Evolutionary conservation across 2,329 filamentous ascomycete genomes (phyloP).

Genomic region (Dactylonectria estremocensis): DNA sequence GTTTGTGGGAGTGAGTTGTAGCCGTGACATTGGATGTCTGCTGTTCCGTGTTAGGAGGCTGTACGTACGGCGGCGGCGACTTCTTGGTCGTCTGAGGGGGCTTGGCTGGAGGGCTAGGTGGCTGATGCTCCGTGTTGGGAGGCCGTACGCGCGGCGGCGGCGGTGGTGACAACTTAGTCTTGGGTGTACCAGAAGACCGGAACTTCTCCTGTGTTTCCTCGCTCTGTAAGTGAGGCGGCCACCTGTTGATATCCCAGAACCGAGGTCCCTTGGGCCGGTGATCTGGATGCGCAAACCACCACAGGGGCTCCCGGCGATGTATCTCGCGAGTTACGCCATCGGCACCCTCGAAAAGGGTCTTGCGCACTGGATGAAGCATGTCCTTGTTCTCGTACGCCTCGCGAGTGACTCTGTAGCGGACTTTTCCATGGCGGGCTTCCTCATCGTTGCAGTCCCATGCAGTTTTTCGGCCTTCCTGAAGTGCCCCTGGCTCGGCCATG

Average conservation of each 20-base stretch:
- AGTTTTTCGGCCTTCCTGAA: constrained; percentile 15
- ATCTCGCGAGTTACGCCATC: constrained; percentile 31
- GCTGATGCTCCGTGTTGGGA: background rate
- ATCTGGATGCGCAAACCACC: constrained; percentile 51
- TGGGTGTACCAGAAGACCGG: too few species aligned
- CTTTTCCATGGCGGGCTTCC: constrained; percentile 26
- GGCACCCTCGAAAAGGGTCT: constrained; percentile 41
- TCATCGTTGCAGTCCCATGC: background rate
- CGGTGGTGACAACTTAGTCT: too few species aligned
- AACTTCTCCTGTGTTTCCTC: constrained; percentile 41
- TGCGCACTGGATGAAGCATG: constrained; percentile 59
- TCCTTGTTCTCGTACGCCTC: constrained; percentile 61
- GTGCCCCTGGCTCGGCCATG: constrained; percentile 49
- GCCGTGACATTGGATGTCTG: background rate
- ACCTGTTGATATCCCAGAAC: constrained; percentile 65
- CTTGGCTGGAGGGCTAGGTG: background rate
- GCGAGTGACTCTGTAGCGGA: constrained; percentile 59
- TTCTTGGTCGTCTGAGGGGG: background rate
- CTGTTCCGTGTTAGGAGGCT: background rate
- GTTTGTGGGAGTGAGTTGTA: background rate
- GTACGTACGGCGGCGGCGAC: background rate
- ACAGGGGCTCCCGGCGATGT: constrained; percentile 50
- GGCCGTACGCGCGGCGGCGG: background rate
- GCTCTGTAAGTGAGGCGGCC: constrained; percentile 61
- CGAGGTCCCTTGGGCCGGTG: constrained; percentile 35